These are phyloP conservation scores for Fusarium palustre DNA, from an alignment of 2,329 filamentous ascomycete species.

Conservation along the genomic window DNA sequence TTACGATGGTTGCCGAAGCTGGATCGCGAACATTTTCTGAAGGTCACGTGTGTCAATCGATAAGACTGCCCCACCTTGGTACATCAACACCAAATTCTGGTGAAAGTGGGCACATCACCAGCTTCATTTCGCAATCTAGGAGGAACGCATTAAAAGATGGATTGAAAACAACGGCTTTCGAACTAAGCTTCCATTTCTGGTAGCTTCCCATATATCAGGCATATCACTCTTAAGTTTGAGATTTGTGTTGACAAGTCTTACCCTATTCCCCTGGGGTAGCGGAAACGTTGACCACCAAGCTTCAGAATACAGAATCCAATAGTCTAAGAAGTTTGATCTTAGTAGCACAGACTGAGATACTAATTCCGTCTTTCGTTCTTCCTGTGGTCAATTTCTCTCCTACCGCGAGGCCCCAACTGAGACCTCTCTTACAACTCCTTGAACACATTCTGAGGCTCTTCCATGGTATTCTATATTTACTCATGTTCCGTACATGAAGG, in stretches of 20 bases:
- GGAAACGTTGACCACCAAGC: too few species aligned
- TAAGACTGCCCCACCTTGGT: slow-evolving; percentile 39
- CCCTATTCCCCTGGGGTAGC: background rate
- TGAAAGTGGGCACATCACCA: background rate
- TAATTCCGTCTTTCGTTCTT: too few species aligned
- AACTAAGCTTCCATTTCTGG: fast-evolving
- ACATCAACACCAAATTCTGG: slow-evolving; percentile 25
- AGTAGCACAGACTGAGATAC: too few species aligned
- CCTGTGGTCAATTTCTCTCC: too few species aligned
- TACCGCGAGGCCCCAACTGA: background rate
- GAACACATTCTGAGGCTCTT: background rate
- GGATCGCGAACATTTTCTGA: slow-evolving; percentile 50
- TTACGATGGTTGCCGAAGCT: slow-evolving; percentile 27
- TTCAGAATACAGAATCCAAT: too few species aligned
- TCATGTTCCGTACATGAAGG: fast-evolving
- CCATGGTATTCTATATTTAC: background rate
- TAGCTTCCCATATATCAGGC: too few species aligned
- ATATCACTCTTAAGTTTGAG: fast-evolving
- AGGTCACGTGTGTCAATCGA: slow-evolving; percentile 46
- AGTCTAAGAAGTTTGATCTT: too few species aligned
- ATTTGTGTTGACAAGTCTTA: background rate
- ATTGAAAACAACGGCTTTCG: background rate
- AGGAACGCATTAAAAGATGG: too few species aligned
- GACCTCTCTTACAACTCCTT: background rate
- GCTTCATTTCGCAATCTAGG: slow-evolving; percentile 7